phyloP scores from a whole-genome alignment of 805 yeast genomes.

The Naumovozyma castellii region DNA sequence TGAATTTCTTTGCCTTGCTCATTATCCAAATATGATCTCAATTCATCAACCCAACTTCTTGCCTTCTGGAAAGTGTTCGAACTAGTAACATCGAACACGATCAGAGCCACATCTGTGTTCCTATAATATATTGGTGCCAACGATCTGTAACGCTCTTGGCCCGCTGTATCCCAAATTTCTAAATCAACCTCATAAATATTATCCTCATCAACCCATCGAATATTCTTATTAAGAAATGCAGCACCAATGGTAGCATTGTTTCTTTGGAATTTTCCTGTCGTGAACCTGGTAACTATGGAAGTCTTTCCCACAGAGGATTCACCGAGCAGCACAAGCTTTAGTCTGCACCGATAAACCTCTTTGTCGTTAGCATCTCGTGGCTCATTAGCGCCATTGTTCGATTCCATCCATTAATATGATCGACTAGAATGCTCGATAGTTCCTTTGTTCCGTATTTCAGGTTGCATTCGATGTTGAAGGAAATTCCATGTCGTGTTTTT shows the following conservation, averaged over 20 bases:
- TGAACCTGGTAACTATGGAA: constrained; percentile 59
- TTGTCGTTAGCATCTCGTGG: too few relatives aligned
- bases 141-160: constrained; percentile 71
- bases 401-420: neutral
- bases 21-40: constrained; percentile 32
- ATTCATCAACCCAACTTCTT: constrained; percentile 67
- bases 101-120: constrained; percentile 70
- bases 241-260: constrained; percentile 81
- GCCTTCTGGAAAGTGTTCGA: constrained; percentile 57
- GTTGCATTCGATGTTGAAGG: too few relatives aligned
- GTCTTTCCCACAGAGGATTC: constrained; percentile 67
- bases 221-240: constrained; percentile 65
- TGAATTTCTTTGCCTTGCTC: constrained; percentile 51
- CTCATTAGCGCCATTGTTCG: neutral
- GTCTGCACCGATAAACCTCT: constrained; percentile 3
- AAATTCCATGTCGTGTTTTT: too few relatives aligned
- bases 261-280: constrained; percentile 64
- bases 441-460: too few relatives aligned
- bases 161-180: constrained; percentile 85
- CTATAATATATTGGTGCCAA: constrained; percentile 79
- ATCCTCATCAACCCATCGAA: constrained; percentile 38
- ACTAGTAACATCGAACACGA: constrained; percentile 68
- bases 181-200: constrained; percentile 41
- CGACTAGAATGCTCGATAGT: neutral
- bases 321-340: constrained; percentile 50